These are phyloP conservation scores for Xylaria sp. DNA, from an alignment of 2,329 filamentous ascomycete species.

Conservation along the genomic window DNA sequence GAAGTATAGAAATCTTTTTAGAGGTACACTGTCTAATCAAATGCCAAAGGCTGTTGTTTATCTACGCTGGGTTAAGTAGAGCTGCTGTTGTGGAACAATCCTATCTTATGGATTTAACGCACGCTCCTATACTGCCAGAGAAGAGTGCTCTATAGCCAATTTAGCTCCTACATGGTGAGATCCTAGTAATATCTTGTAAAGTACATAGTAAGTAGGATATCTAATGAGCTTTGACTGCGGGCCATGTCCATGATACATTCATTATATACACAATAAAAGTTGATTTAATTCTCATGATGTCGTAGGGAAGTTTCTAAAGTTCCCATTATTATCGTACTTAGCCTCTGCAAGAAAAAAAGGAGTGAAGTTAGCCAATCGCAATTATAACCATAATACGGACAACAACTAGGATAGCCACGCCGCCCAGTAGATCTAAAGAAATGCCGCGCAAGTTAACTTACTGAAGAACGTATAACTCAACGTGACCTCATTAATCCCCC, in stretches of 20 bases:
- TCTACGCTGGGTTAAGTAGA: not conserved
- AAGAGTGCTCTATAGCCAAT: not conserved
- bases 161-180: not conserved
- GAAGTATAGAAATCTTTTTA: not conserved
- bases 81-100: not conserved
- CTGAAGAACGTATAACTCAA: slow-evolving; percentile 98
- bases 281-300: slow-evolving; percentile 8
- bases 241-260: slow-evolving; percentile 16
- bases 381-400: not conserved
- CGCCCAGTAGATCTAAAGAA: not conserved
- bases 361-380: not conserved
- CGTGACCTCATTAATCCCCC: slow-evolving; percentile 92
- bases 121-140: not conserved
- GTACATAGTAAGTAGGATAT: slow-evolving; percentile 25
- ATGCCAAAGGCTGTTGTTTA: not conserved
- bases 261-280: slow-evolving; percentile 22
- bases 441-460: slow-evolving; percentile 68
- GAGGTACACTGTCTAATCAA: not conserved
- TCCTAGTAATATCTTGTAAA: not conserved
- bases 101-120: not conserved
- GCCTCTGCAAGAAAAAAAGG: slow-evolving; percentile 66
- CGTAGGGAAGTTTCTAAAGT: slow-evolving; percentile 58
- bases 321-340: slow-evolving; percentile 83
- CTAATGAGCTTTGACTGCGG: not conserved
- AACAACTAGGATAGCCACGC: not conserved